Evolutionary conservation across 768 basidiomycete species (phyloP), one percentile per base, ranked within the genome.

Genomic region (Fistulinella prunicolor): DNA sequence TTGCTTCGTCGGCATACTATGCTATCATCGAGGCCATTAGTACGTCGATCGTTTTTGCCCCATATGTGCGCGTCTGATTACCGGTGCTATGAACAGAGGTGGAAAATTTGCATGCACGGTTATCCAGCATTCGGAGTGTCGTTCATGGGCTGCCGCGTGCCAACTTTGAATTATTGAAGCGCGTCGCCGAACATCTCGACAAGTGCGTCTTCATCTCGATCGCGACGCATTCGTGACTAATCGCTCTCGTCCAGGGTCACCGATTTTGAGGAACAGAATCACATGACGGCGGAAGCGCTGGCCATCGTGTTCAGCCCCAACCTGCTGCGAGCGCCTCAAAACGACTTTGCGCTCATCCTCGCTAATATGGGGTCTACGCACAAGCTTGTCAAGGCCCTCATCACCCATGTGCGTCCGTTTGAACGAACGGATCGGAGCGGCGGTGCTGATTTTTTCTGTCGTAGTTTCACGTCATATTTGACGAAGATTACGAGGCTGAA

Each of bases 221-320:
- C 16, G 6, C 17, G 16, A 16, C 6, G 35, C 6, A 17, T 8
- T 36, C 17, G 35, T n/a, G 3, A 6, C n/a, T 17, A n/a, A 36
- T 6, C 7, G 35, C 16, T 34, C 9, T 22, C 36, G 28, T 38
- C 5, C 60, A 88, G 88, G 61, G 86, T 92, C n/a, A 88, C 89
- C 4, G 89, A 92, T 60, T 89, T 78, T 66, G 89, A 93, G 62
- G 89, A 92, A 49, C 78, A 83, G 41, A 94, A 92, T 57, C 90
- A 93, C 50, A 94, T 94, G 91, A 89, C 86, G 2, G 83, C 88
- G 1, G 85, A 91, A 55, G 83, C 86, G 7, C 73, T 94, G 3
- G 85, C 91, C 0, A 90, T 91, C 44, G 89, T 92, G 16, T 91
- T 92, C 66, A 87, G 87, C 51, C 89, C 87, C 6, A 90, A 89